These are phyloP conservation scores for Hymenoscyphus infarciens DNA, from an alignment of 2,329 filamentous ascomycete species.

Conservation along the genomic window DNA sequence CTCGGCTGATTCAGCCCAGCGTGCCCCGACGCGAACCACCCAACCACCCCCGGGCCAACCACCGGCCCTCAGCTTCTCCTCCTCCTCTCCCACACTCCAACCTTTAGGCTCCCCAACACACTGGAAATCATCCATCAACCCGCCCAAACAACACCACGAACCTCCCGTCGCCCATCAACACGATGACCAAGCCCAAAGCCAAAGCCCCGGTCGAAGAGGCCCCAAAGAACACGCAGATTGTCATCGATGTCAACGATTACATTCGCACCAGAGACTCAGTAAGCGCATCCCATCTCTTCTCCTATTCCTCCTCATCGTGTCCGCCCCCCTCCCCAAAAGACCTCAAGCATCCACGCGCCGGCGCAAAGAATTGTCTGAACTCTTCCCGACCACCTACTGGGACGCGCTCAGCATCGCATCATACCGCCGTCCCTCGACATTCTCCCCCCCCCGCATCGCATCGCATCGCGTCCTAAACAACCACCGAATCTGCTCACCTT, in stretches of 20 bases:
- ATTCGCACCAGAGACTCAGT: constrained; percentile 78
- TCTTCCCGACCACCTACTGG: neutral
- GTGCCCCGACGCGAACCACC: neutral
- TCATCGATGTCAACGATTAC: constrained; percentile 70
- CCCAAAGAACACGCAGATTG: constrained; percentile 27
- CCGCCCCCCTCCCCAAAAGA: no score
- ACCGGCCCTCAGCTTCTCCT: neutral
- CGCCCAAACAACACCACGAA: constrained; percentile 28
- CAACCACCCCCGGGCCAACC: no score
- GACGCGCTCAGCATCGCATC: neutral
- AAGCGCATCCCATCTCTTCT: constrained; percentile 31
- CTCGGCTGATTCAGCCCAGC: constrained; percentile 3
- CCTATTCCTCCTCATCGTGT: constrained; percentile 13
- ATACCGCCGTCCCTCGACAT: constrained; percentile 1
- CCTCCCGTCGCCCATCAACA: constrained; percentile 21
- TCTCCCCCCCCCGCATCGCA: constrained; percentile 2
- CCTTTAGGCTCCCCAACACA: constrained; percentile 15
- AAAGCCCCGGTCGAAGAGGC: constrained; percentile 38
- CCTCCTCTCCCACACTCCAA: neutral
- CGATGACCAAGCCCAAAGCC: constrained; percentile 38
- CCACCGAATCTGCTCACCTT: constrained; percentile 5
- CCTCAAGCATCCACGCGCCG: neutral
- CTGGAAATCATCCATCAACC: constrained; percentile 26
- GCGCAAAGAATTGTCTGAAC: neutral
- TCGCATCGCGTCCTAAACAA: neutral